Base-by-base conservation (phyloP, 2,329 filamentous ascomycete genomes). In the Penicillium sp. region DNA sequence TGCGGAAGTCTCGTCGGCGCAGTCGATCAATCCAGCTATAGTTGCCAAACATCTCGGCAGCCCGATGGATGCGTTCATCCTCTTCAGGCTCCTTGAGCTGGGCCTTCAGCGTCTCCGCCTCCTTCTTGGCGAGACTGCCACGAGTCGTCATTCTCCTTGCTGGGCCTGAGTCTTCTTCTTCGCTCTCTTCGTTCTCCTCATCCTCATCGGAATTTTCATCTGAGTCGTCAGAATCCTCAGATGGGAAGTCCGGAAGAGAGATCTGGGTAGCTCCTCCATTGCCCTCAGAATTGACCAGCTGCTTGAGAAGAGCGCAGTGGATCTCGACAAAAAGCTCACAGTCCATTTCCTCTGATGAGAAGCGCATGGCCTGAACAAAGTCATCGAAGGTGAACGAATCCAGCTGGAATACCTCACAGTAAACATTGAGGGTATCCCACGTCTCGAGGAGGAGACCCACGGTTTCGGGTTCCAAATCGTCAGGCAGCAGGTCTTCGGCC, bases 321-420 rank as follows among this genome's bases (percentile, higher is more conserved):
- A 95, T 85, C 74, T 99, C 95, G 51, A 91, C 88, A 66, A 97
- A 88, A 0, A 99, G 81, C 71, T 97, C 89, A 54, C 95, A 95
- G 7, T 89, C 88, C 0, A 86, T 79, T 22, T 91, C 87, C 36
- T 88, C 85, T 0, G 87, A 92, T 0, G 89, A 85, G 58, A 93
- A 89, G 50, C 88, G 84, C 82, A 99, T 87, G 0, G 93, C 89
- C 72, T 98, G 90, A 4, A 96, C 83, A 69, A 93, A 98, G 74
- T 99, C 95, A 73, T 99, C 95, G 69, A 98, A 96, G 0, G 94
- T 98, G 72, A 99, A 99, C 0, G 94, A 98, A 75, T 99, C 95
- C 27, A 99, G 83, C 70, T 91, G 87, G 71, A 96, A 96, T 18
- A 97, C 89, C 70, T 96, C 92, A 71, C 92, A 96, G 72, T 97